phyloP scores from a whole-genome alignment of 78 protist genomes.

The Polysphondylium violaceum region DNA sequence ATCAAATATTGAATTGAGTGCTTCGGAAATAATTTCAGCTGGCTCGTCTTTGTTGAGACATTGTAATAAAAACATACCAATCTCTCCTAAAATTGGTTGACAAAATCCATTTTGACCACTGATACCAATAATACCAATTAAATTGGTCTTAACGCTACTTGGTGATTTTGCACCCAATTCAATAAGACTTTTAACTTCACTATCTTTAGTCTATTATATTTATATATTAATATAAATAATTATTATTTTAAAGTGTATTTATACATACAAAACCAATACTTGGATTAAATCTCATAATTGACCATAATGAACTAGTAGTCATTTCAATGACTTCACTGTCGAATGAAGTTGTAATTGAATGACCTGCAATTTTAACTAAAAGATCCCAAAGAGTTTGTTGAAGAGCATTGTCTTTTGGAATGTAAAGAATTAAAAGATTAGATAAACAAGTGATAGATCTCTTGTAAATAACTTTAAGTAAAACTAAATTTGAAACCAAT shows the following conservation, averaged over 20 bases:
- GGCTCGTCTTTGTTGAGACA: slow-evolving; percentile 17
- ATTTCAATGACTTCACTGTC: slow-evolving; percentile 51
- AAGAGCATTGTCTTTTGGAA: neutral
- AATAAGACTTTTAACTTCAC: slow-evolving; percentile 39
- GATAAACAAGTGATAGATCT: slow-evolving; percentile 65
- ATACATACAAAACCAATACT: slow-evolving; percentile 68
- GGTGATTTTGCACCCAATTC: slow-evolving; percentile 23
- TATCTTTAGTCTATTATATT: slow-evolving; percentile 9
- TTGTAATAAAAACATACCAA: slow-evolving; percentile 32
- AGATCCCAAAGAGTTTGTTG: slow-evolving; percentile 44
- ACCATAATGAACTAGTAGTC: slow-evolving; percentile 61
- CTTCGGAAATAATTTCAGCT: slow-evolving; percentile 47
- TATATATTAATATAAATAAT: neutral
- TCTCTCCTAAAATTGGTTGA: slow-evolving; percentile 22
- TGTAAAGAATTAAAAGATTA: slow-evolving; percentile 37
- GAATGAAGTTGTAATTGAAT: neutral
- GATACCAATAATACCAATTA: slow-evolving; percentile 73
- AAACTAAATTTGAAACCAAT: slow-evolving; percentile 1
- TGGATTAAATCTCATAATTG: slow-evolving; percentile 48
- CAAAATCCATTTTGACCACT: slow-evolving; percentile 49
- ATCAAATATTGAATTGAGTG: slow-evolving; percentile 69
- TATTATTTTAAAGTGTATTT: neutral
- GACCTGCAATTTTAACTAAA: slow-evolving; percentile 12
- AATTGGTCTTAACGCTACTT: slow-evolving; percentile 43
- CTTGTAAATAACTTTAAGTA: slow-evolving; percentile 18